A percentile compares a stretch with the other conserved stretches of the same genome.
Evolutionary conservation across 208 protist species (phyloP).

Genomic region (Leishmania tropica): DNA sequence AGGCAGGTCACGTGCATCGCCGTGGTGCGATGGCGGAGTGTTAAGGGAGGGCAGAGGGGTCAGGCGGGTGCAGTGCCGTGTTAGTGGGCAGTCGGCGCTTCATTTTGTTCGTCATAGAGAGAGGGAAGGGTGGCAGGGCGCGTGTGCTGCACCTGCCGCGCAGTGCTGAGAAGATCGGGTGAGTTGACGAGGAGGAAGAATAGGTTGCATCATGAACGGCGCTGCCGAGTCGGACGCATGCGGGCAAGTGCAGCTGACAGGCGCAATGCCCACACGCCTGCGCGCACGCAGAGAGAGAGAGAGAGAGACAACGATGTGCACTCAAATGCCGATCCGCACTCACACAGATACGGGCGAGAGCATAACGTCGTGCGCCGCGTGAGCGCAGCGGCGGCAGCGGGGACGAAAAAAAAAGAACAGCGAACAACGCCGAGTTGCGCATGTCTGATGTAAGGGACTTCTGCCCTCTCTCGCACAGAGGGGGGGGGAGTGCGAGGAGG

Average conservation of each 20-base stretch:
- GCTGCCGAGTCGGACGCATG: background rate
- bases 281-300: background rate
- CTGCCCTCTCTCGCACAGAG: background rate
- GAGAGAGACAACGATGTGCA: background rate
- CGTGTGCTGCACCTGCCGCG: background rate
- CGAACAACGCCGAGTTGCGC: background rate
- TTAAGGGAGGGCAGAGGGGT: background rate
- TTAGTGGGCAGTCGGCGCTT: background rate
- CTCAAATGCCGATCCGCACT: background rate
- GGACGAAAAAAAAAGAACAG: too few species aligned
- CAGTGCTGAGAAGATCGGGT: background rate
- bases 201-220: background rate
- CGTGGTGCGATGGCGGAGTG: background rate
- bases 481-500: background rate
- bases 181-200: background rate
- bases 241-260: background rate
- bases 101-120: too few species aligned
- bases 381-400: background rate
- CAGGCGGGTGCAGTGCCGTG: background rate
- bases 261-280: background rate
- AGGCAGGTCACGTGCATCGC: constrained; percentile 39
- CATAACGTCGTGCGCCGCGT: background rate
- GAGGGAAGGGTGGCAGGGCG: too few species aligned
- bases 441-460: background rate
- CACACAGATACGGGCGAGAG: background rate